Percentiles rank a stretch among this genome's conserved stretches.
Evolutionary conservation across 2,329 filamentous ascomycete species (phyloP).

Genomic region (Thermomyces lanuginosus): DNA sequence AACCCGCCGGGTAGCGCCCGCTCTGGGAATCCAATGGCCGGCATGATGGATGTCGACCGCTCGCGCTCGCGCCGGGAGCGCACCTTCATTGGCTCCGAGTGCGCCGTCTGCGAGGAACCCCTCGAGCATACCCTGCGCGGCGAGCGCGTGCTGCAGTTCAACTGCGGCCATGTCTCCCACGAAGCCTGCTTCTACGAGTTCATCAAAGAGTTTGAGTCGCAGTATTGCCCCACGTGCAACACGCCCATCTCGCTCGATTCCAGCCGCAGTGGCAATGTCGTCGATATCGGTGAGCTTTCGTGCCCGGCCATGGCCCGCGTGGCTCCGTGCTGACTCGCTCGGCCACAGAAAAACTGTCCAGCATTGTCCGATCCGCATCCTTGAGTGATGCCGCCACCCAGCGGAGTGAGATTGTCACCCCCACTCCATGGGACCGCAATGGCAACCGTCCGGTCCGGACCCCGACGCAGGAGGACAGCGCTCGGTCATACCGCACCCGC

Average conservation of each 20-base stretch:
- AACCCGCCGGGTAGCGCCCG: conserved; percentile 22
- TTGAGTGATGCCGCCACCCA: conserved; percentile 42
- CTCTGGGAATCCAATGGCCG: conserved; percentile 36
- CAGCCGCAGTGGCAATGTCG: conserved; percentile 77
- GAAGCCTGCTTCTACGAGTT: conserved; percentile 99
- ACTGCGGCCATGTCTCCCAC: conserved; percentile 91
- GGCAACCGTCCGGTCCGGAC: conserved; percentile 16
- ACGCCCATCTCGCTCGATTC: conserved; percentile 83
- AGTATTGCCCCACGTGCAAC: conserved; percentile 88
- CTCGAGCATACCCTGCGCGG: conserved; percentile 88
- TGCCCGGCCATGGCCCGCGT: conserved; percentile 1
- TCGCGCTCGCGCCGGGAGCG: conserved; percentile 69
- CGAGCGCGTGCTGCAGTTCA: conserved; percentile 88
- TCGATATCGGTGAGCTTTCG: conserved; percentile 59
- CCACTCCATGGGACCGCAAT: conserved; percentile 41
- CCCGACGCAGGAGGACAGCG: conserved; percentile 18
- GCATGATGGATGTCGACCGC: conserved; percentile 58
- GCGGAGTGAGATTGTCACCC: conserved; percentile 39
- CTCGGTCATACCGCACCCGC: conserved; percentile 7
- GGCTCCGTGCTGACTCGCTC: background rate
- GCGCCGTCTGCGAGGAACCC: conserved; percentile 90
- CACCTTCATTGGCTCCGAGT: conserved; percentile 89
- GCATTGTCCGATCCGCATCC: conserved; percentile 71
- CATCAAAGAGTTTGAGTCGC: conserved; percentile 82
- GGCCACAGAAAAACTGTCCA: conserved; percentile 81